Conservation (phyloP, 2,329 filamentous ascomycete genomes). For the Trichoderma guizhouense region DNA sequence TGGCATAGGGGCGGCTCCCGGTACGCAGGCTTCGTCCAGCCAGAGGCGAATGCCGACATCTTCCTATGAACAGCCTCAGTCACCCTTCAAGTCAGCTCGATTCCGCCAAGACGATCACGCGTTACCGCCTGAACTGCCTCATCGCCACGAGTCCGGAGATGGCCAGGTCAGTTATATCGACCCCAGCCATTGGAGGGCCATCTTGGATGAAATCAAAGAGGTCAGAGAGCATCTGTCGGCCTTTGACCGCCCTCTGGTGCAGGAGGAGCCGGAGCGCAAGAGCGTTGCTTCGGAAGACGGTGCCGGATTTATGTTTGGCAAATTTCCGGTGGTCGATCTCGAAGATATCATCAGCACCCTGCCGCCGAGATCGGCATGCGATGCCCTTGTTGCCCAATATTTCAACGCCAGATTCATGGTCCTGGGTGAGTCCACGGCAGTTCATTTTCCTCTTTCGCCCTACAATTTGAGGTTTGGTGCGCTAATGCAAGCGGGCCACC, state of each 20-base stretch:
- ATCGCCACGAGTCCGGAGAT: not conserved
- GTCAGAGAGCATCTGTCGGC: slow-evolving; percentile 1
- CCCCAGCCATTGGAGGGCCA: not conserved
- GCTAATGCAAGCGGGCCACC: not conserved
- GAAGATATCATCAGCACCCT: not conserved
- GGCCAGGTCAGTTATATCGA: slow-evolving; percentile 3
- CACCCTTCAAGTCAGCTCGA: not conserved
- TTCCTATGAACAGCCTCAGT: not conserved
- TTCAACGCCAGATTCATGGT: slow-evolving; percentile 3
- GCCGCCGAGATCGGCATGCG: not conserved
- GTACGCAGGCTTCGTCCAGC: not conserved
- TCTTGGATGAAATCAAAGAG: slow-evolving; percentile 7
- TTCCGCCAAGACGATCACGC: not conserved
- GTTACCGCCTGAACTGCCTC: not conserved
- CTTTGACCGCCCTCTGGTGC: not conserved
- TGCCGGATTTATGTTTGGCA: not conserved
- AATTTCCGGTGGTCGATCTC: not conserved
- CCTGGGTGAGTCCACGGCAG: not conserved
- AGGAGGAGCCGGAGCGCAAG: not conserved
- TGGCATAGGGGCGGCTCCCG: not conserved
- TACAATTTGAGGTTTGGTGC: not conserved
- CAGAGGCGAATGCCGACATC: not conserved
- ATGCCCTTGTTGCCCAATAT: not conserved
- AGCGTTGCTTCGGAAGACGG: not conserved
- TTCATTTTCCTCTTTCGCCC: not conserved